Conservation (phyloP, 2,329 filamentous ascomycete species). For the Diaporthe amygdali region DNA sequence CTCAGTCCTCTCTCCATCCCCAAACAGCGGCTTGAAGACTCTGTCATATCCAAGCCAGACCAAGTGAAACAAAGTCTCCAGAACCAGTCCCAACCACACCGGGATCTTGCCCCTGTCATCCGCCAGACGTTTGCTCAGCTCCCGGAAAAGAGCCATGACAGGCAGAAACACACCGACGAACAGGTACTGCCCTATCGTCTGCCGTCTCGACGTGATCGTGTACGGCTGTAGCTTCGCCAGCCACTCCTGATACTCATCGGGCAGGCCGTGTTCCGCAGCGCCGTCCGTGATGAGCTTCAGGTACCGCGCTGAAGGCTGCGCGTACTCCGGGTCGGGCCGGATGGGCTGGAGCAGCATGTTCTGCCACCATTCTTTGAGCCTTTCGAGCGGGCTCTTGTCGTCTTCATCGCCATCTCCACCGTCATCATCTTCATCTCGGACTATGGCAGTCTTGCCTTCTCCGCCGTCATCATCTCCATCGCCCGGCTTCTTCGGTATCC, state of each 20-base stretch:
- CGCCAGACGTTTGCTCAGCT: constrained; percentile 56
- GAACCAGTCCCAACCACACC: constrained; percentile 63
- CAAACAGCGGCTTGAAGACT: constrained; percentile 68
- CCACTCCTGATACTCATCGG: constrained; percentile 77
- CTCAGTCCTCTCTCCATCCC: constrained; percentile 79
- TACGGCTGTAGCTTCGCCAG: constrained; percentile 74
- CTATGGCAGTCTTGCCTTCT: neutral
- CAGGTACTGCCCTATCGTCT: constrained; percentile 68
- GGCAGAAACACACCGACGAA: constrained; percentile 63
- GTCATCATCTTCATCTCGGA: constrained; percentile 2
- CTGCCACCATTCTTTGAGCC: constrained; percentile 48
- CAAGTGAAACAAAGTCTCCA: constrained; percentile 56
- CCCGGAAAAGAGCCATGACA: constrained; percentile 60
- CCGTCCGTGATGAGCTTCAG: constrained; percentile 80
- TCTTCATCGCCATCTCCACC: constrained; percentile 12
- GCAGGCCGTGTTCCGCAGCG: constrained; percentile 80
- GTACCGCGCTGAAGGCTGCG: constrained; percentile 85
- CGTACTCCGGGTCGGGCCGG: constrained; percentile 72
- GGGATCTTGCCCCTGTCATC: constrained; percentile 73
- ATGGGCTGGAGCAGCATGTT: constrained; percentile 50
- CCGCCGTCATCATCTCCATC: constrained; percentile 24
- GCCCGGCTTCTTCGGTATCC: constrained; percentile 42
- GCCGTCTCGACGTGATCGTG: constrained; percentile 67
- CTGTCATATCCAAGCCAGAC: constrained; percentile 53
- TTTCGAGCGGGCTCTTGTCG: constrained; percentile 25